A percentile compares a stretch with the other conserved stretches of the same genome.
These are phyloP conservation scores for Rubus idaeus DNA, from an alignment of 306 rosid species.

Conservation along the genomic window DNA sequence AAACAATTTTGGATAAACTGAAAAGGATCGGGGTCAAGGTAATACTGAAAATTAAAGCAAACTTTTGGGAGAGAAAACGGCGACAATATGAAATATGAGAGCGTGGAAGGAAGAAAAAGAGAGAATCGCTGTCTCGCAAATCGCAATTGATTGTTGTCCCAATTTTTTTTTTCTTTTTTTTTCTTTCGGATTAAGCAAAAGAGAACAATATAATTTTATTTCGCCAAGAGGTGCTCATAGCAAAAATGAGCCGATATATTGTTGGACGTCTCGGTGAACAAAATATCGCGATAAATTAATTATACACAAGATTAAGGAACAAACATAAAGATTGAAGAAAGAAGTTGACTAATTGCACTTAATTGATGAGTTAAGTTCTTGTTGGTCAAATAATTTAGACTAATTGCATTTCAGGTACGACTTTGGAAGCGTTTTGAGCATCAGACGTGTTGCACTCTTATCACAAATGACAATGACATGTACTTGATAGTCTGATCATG, in stretches of 20 bases:
- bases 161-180: not conserved
- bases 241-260: not conserved
- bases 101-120: not conserved
- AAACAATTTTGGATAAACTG: not conserved
- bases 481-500: no score
- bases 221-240: not conserved
- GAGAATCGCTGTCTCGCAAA: constrained; percentile 8
- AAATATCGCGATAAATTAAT: not conserved
- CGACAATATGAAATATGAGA: not conserved
- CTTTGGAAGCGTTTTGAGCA: no score
- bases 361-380: no score
- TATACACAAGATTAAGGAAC: no score
- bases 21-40: not conserved
- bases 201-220: not conserved
- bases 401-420: no score
- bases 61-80: not conserved
- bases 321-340: no score
- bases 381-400: no score
- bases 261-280: not conserved
- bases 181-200: not conserved
- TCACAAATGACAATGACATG: no score
- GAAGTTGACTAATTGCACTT: no score
- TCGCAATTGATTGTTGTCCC: not conserved
- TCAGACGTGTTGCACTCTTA: no score
- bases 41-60: not conserved